A percentile compares a stretch with the other conserved stretches of the same genome.
Conservation (phyloP, 106 monocot species). For the Acorus calamus region DNA sequence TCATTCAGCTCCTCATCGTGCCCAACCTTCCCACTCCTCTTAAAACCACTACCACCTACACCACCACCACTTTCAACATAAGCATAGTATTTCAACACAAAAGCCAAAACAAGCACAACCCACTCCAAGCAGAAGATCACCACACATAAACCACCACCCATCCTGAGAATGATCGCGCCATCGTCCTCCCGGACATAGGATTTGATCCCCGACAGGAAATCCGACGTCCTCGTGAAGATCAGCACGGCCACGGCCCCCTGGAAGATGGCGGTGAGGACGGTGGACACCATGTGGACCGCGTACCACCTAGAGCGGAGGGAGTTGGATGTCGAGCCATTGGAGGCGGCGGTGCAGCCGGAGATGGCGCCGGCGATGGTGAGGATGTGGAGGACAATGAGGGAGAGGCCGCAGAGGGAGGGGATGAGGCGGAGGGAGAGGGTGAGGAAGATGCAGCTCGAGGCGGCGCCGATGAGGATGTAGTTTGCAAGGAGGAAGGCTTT, state of each 20-base stretch:
- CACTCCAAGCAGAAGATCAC: constrained; percentile 80
- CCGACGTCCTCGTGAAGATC: constrained; percentile 47
- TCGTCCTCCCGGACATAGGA: constrained; percentile 71
- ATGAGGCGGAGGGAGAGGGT: constrained; percentile 88
- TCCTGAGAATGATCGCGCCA: constrained; percentile 55
- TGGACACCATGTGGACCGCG: constrained; percentile 72
- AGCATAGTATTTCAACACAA: constrained; percentile 65
- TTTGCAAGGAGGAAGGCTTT: constrained; percentile 65
- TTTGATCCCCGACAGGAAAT: constrained; percentile 54
- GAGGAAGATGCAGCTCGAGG: constrained; percentile 85
- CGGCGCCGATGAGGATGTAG: constrained; percentile 75
- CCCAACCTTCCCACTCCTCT: constrained; percentile 38
- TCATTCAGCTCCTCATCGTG: constrained; percentile 33
- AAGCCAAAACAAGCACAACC: constrained; percentile 59
- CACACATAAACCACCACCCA: constrained; percentile 68
- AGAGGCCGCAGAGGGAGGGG: constrained; percentile 61
- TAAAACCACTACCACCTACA: constrained; percentile 8
- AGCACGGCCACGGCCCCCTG: constrained; percentile 75
- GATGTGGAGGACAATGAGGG: constrained; percentile 76
- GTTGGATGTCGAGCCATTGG: no score
- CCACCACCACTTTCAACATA: constrained; percentile 39
- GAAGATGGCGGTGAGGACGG: constrained; percentile 82
- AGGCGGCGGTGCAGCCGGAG: constrained; percentile 34
- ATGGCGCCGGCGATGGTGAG: constrained; percentile 60
- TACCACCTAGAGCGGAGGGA: constrained; percentile 35